Evolutionary conservation across 2,329 filamentous ascomycete species (phyloP), one percentile per base, ranked within the genome.

Genomic region (Apiospora pterosperma): DNA sequence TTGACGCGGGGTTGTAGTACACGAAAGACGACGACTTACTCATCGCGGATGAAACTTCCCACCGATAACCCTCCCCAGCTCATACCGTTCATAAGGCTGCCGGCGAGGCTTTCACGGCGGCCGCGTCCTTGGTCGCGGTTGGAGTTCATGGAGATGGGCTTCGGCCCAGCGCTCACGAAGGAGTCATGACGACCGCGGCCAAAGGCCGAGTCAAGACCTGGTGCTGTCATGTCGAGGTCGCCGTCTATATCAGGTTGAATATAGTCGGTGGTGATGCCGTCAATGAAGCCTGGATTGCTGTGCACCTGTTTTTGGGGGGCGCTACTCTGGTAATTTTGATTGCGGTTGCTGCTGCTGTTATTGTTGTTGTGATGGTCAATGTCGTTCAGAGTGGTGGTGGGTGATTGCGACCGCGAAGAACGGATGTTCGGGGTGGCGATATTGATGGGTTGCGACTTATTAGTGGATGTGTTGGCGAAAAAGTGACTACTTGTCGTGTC

Each of bases 11-110:
- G 34, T 64, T 58, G 58, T 61, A 58, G 64, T 28, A 28, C 48
- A 21, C 66, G 64, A 59, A 14, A 25, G 34, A 21, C 31, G 60
- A 42, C 63, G 62, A 90, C 95, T 88, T 88, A 99, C 96, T 99
- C 96, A 81, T 99, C 95, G 78, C 92, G 87, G 78, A 99, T 96
- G 84, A 96, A 98, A 75, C 95, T 98, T 68, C 95, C 95, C 69
- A 98, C 92, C 10, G 95, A 98, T 66, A 97, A 88, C 69, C 94
- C 95, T 75, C 95, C 95, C 94, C 95, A 99, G 79, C 94, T 97
- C 90, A 97, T 93, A 72, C 95, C 94, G 28, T 89, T 91, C 80
- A 89, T 88, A 65, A 90, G 77, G 73, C 88, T 90, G 60, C 87
- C 87, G 19, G 87, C 87, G 38, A 90, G 76, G 64, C 84, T 87